Evolutionary conservation across 2,329 filamentous ascomycete genomes (phyloP).

Genomic region (Paraconiothyrium brasiliense): DNA sequence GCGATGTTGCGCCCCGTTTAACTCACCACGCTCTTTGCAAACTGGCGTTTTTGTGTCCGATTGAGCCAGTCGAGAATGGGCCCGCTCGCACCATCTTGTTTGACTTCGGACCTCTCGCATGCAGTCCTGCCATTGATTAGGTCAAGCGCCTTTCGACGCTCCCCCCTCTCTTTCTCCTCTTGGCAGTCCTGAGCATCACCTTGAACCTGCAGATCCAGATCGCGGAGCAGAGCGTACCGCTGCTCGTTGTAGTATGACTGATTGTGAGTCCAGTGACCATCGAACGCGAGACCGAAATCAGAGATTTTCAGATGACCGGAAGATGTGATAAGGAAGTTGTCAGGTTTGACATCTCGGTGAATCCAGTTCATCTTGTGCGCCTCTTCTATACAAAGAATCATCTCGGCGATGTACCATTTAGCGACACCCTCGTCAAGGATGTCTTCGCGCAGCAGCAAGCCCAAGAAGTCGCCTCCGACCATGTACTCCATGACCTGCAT

Average conservation of each 20-base stretch:
- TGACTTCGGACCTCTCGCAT: constrained; percentile 31
- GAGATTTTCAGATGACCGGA: constrained; percentile 94
- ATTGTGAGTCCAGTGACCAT: constrained; percentile 94
- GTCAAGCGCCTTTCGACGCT: constrained; percentile 40
- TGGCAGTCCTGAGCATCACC: constrained; percentile 77
- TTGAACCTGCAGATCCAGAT: constrained; percentile 75
- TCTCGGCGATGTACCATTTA: constrained; percentile 91
- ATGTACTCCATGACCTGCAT: constrained; percentile 89
- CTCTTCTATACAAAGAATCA: constrained; percentile 94
- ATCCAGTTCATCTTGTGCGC: constrained; percentile 89
- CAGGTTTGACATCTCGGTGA: constrained; percentile 94
- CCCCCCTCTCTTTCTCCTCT: constrained; percentile 52
- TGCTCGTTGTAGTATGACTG: constrained; percentile 86
- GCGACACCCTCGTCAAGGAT: constrained; percentile 80
- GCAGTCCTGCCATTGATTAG: constrained; percentile 45
- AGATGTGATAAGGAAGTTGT: constrained; percentile 92
- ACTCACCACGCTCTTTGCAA: constrained; percentile 75
- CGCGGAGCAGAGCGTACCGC: constrained; percentile 79
- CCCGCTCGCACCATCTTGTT: constrained; percentile 35
- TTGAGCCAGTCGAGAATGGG: constrained; percentile 55
- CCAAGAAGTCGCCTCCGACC: constrained; percentile 94
- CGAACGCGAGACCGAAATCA: constrained; percentile 94
- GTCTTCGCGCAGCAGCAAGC: constrained; percentile 84
- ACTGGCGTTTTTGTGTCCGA: constrained; percentile 66
- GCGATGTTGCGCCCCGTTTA: background rate